phyloP scores from a whole-genome alignment of 2,329 filamentous ascomycete genomes.

The Aspergillus ustus region DNA sequence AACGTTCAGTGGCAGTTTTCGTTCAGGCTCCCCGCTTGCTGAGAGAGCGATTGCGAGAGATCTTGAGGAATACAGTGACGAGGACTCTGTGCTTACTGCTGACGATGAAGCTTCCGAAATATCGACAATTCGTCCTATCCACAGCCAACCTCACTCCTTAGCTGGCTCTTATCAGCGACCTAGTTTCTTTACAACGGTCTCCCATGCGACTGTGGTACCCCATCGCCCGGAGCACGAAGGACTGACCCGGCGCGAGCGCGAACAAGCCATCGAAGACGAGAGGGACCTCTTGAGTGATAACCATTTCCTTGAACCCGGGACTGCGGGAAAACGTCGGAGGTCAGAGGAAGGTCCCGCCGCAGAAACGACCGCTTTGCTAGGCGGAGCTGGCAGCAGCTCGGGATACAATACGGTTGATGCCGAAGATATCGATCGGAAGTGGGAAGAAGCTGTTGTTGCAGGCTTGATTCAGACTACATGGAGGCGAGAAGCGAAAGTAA shows the following conservation, averaged over 20 bases:
- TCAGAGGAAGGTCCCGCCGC: conserved; percentile 24
- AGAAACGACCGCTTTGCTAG: conserved; percentile 57
- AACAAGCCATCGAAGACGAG: conserved; percentile 61
- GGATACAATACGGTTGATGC: conserved; percentile 55
- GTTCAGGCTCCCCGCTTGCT: conserved; percentile 67
- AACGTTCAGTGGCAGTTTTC: conserved; percentile 52
- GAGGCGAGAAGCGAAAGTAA: conserved; percentile 84
- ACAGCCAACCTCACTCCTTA: conserved; percentile 54
- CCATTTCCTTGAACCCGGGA: conserved; percentile 50
- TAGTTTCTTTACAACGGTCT: conserved; percentile 73
- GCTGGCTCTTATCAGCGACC: conserved; percentile 74
- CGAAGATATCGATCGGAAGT: conserved; percentile 71
- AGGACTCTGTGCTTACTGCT: conserved; percentile 46
- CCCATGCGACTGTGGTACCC: conserved; percentile 71
- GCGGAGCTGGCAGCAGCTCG: conserved; percentile 44
- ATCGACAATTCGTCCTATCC: conserved; percentile 47
- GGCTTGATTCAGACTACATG: conserved; percentile 88
- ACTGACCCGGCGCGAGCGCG: conserved; percentile 57
- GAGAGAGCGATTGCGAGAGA: conserved; percentile 69
- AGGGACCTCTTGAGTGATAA: conserved; percentile 64
- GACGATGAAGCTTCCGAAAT: conserved; percentile 46
- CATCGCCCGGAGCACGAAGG: conserved; percentile 47
- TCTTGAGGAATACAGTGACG: conserved; percentile 66
- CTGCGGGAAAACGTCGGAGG: conserved; percentile 15
- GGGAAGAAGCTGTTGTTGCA: conserved; percentile 81